phyloP scores from a whole-genome alignment of 768 basidiomycete genomes.

The Hygrocybe coccinea region DNA sequence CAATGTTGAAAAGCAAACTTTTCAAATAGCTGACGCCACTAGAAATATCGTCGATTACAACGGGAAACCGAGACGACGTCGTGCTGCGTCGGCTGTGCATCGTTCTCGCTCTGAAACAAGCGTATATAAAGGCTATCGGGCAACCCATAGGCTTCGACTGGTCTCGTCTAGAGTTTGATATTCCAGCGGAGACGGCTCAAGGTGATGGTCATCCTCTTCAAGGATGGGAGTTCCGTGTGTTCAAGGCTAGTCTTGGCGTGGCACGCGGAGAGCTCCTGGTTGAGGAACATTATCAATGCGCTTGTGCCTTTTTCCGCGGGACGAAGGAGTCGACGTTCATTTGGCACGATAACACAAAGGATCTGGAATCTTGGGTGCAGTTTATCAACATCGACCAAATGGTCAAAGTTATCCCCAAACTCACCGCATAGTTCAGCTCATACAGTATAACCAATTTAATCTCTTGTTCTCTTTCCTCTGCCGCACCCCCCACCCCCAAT shows the following conservation, averaged over 20 bases:
- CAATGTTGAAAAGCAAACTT: neutral
- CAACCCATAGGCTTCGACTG: slow-evolving; percentile 78
- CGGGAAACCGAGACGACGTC: slow-evolving; percentile 54
- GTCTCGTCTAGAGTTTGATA: slow-evolving; percentile 77
- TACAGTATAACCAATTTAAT: neutral
- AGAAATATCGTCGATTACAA: slow-evolving; percentile 51
- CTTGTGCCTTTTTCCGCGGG: slow-evolving; percentile 71
- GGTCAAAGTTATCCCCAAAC: slow-evolving; percentile 71
- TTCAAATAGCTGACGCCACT: slow-evolving; percentile 28
- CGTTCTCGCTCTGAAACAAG: slow-evolving; percentile 71
- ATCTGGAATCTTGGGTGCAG: slow-evolving; percentile 76
- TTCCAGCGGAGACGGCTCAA: slow-evolving; percentile 52
- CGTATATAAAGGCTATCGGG: slow-evolving; percentile 81
- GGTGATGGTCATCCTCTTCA: slow-evolving; percentile 65
- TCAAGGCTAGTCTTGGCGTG: slow-evolving; percentile 67
- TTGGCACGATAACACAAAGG: slow-evolving; percentile 62
- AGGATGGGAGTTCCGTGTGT: slow-evolving; percentile 87
- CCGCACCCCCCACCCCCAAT: no score
- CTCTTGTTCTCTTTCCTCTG: no score
- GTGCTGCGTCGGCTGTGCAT: slow-evolving; percentile 72
- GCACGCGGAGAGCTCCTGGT: slow-evolving; percentile 51
- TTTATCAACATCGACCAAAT: slow-evolving; percentile 81
- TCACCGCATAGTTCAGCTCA: slow-evolving; percentile 40
- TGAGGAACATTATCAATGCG: slow-evolving; percentile 72
- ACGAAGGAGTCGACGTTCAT: slow-evolving; percentile 61